Evolutionary conservation across 257 asterid species (phyloP).

Genomic region (Penstemon barbatus): DNA sequence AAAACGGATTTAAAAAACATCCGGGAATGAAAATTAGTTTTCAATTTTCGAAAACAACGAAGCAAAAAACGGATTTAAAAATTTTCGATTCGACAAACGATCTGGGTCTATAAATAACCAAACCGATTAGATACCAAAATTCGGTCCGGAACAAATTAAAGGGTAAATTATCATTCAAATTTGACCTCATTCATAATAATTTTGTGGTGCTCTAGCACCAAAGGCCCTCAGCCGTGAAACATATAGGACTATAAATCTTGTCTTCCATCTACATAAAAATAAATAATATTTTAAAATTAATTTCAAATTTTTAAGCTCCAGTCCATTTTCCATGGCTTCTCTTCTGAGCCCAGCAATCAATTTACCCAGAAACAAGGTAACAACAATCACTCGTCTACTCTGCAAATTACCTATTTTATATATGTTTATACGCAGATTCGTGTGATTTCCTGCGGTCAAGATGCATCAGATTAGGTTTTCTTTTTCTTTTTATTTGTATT

Average conservation of each 20-base stretch:
- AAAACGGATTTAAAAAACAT: too few species aligned
- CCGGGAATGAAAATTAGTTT: too few species aligned
- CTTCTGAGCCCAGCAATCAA: slow-evolving; percentile 50
- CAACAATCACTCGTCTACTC: background rate
- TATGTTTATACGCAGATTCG: background rate
- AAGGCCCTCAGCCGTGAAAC: slow-evolving; percentile 31
- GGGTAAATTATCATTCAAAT: too few species aligned
- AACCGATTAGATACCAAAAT: too few species aligned
- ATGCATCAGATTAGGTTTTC: background rate
- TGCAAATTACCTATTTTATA: background rate
- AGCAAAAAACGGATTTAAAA: too few species aligned
- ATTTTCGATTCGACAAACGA: too few species aligned
- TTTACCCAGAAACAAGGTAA: slow-evolving; percentile 51
- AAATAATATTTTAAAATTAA: background rate
- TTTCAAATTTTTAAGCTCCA: slow-evolving; percentile 20
- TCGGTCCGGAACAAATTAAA: too few species aligned
- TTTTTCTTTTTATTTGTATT: background rate
- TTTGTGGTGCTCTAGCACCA: slow-evolving; percentile 35
- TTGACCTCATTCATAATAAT: too few species aligned
- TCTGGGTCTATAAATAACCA: too few species aligned
- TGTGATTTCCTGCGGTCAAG: slow-evolving; percentile 13
- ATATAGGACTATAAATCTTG: background rate
- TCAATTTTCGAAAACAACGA: too few species aligned
- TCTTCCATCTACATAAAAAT: background rate
- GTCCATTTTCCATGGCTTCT: slow-evolving; percentile 52